Evolutionary conservation across 2,329 filamentous ascomycete genomes (phyloP), one percentile per base, ranked within the genome.

Genomic region (Cytospora chrysosperma): DNA sequence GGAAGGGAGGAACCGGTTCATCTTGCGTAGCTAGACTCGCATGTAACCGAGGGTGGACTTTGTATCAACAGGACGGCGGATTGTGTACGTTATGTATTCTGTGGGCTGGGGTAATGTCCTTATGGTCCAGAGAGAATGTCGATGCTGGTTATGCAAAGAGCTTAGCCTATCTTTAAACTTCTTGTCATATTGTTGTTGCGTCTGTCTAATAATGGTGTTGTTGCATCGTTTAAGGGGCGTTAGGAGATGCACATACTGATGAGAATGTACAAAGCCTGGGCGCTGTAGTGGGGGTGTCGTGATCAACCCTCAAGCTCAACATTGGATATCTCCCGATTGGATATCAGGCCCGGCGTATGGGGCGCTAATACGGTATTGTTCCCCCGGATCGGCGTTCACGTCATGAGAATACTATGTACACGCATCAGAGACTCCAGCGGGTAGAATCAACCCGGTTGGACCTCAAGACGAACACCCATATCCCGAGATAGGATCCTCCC

Each of bases 291-390:
- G 47, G 1, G 12, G 1, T 8, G 34, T n/a, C n/a, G 13, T 15
- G 19, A 12, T 32, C 19, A 30, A n/a, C 26, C 34, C 17, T 32
- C 13, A 47, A 32, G 12, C 7, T 27, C 4, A 19, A 40, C 17
- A 40, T 19, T 60, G 26, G n/a, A 54, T 7, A 54, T 51, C 6
- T 60, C 30, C 58, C 50, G 58, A 60, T 60, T 60, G 50, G 58
- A 30, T 52, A 3, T 52, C 27, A 40, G 5, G 37, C n/a, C n/a
- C 37, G 37, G 37, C n/a, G n/a, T n/a, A n/a, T n/a, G n/a, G 27
- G 28, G 28, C 28, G 9, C 15, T 13, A n/a, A n/a, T n/a, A 34
- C 26, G 21, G 24, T 26, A 28, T 24, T 26, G n/a, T 40, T 19
- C 37, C 15, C 34, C 58, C 27, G 21, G 8, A 12, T 28, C 30